Percentiles rank a stretch among this genome's conserved stretches.
phyloP scores from a whole-genome alignment of 164 flowering plant genomes.

The Dillenia turbinata region DNA sequence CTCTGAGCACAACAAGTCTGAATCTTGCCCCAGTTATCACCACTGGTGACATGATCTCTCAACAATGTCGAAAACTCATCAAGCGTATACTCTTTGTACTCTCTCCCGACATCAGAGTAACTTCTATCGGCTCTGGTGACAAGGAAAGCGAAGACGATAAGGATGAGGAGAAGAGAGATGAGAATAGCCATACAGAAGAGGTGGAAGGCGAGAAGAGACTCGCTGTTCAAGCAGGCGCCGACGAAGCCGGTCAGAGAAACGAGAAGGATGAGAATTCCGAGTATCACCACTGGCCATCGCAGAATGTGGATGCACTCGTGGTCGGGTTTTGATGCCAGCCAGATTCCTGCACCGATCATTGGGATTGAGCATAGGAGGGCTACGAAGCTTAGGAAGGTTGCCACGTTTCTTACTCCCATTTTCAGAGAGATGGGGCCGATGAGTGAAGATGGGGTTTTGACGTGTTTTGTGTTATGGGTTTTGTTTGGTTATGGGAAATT shows the following conservation, averaged over 20 bases:
- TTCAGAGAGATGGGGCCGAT: neutral
- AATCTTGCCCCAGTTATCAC: conserved; percentile 61
- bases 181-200: conserved; percentile 75
- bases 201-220: conserved; percentile 60
- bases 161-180: conserved; percentile 47
- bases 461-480: neutral
- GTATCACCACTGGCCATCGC: conserved; percentile 74
- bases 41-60: conserved; percentile 38
- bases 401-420: conserved; percentile 77
- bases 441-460: conserved; percentile 2
- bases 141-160: conserved; percentile 70
- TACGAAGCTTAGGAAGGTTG: conserved; percentile 66
- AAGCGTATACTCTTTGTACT: conserved; percentile 62
- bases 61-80: conserved; percentile 73
- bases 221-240: conserved; percentile 77
- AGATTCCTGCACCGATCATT: conserved; percentile 70
- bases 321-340: conserved; percentile 84
- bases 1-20: conserved; percentile 52
- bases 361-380: conserved; percentile 81
- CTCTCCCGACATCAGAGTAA: conserved; percentile 50
- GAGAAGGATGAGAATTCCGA: conserved; percentile 69
- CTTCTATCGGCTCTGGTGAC: conserved; percentile 68
- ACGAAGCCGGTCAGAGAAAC: conserved; percentile 78
- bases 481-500: too few relatives aligned
- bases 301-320: conserved; percentile 64